A percentile compares a stretch with the other conserved stretches of the same genome.
Conservation (phyloP, 2,329 filamentous ascomycete genomes). For the Ascochyta fabae region DNA sequence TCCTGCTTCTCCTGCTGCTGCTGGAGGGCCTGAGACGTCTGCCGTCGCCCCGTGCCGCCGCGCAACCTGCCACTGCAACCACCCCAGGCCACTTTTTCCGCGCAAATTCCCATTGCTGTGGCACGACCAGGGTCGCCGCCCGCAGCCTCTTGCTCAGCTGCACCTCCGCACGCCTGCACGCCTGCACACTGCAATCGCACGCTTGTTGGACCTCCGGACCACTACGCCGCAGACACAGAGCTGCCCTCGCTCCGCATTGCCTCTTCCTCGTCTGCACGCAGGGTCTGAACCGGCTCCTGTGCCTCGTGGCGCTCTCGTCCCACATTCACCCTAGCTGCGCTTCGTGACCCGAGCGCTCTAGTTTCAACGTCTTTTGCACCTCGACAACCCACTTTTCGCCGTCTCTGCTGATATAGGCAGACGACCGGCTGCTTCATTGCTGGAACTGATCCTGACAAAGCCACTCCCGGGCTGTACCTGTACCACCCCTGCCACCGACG, state of each 20-base stretch:
- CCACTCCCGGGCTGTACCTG: not conserved
- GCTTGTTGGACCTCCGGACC: slow-evolving; percentile 8
- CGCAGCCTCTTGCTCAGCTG: not conserved
- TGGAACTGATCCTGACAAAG: not conserved
- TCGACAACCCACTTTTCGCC: slow-evolving; percentile 11
- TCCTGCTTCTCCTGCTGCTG: slow-evolving; percentile 10
- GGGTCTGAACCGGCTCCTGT: slow-evolving; percentile 17
- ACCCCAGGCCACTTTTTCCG: slow-evolving; percentile 15
- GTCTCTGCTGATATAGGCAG: slow-evolving; percentile 13
- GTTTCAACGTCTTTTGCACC: slow-evolving; percentile 17
- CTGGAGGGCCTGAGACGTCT: slow-evolving; percentile 11
- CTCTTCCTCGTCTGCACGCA: slow-evolving; percentile 13
- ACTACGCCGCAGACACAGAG: slow-evolving; percentile 11
- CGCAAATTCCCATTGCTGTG: slow-evolving; percentile 13
- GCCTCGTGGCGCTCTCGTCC: slow-evolving; percentile 21
- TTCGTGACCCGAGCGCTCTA: slow-evolving; percentile 13
- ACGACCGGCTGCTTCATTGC: not conserved
- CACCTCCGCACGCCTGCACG: too few relatives aligned
- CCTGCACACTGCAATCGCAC: not conserved
- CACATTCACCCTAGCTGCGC: slow-evolving; percentile 11
- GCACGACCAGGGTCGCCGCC: slow-evolving; percentile 7
- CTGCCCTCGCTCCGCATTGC: slow-evolving; percentile 15
- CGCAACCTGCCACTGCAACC: slow-evolving; percentile 11
- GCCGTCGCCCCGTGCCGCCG: slow-evolving; percentile 17
- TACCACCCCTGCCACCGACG: slow-evolving; percentile 7